Conservation (phyloP, 805 yeast genomes). For the Saccharomycopsis guyanensis region DNA sequence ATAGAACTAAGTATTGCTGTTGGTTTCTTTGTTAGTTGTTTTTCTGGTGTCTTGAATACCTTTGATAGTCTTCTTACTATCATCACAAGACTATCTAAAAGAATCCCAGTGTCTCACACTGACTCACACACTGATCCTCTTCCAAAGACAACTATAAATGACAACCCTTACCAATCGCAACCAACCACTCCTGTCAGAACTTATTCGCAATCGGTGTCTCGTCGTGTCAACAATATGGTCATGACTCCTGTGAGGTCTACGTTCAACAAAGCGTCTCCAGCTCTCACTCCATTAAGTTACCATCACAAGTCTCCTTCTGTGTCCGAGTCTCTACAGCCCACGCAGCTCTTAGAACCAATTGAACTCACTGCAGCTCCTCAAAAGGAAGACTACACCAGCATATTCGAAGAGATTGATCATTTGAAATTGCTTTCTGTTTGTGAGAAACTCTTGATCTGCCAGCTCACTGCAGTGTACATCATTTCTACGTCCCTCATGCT, state of each 20-base stretch:
- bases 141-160: too few relatives aligned
- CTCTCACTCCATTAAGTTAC: background rate
- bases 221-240: background rate
- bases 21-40: slow-evolving; percentile 15
- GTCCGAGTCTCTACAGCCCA: too few relatives aligned
- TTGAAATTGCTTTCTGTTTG: slow-evolving; percentile 6
- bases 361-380: background rate
- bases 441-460: slow-evolving; percentile 11
- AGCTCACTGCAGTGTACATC: slow-evolving; percentile 12
- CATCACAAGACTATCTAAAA: background rate
- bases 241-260: background rate
- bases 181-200: background rate
- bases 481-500: slow-evolving; percentile 17
- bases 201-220: background rate
- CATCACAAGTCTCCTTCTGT: too few relatives aligned
- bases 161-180: background rate
- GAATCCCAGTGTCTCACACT: too few relatives aligned
- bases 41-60: slow-evolving; percentile 15
- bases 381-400: background rate
- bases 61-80: slow-evolving; percentile 13
- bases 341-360: background rate
- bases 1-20: slow-evolving; percentile 14
- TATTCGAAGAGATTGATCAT: background rate
- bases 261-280: background rate
- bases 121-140: too few relatives aligned